phyloP scores from a whole-genome alignment of 352 stramenopile genomes.

The Blastocystis sp. region DNA sequence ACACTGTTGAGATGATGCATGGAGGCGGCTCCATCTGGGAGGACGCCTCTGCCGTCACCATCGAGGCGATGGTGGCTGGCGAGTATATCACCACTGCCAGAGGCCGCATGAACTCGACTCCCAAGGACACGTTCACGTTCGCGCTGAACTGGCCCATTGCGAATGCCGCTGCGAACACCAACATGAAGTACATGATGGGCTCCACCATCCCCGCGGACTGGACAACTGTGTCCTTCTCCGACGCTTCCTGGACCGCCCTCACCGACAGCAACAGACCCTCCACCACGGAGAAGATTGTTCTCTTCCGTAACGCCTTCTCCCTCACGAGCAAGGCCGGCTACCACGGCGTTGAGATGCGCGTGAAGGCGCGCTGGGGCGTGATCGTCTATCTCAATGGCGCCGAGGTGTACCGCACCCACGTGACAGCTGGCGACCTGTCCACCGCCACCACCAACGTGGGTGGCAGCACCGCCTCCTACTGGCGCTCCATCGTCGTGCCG shows the following conservation, averaged over 20 bases:
- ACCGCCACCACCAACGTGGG: conserved; percentile 4
- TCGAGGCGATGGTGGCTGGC: not conserved
- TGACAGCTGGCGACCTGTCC: conserved; percentile 9
- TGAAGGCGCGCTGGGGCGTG: conserved; percentile 39
- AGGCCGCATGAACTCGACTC: not conserved
- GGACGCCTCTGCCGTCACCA: not conserved
- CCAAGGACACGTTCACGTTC: not conserved
- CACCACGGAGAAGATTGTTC: not conserved
- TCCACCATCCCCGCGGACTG: conserved; percentile 32
- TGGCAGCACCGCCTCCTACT: not conserved
- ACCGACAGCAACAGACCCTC: not conserved
- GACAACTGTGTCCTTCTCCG: not conserved
- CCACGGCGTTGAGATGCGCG: conserved; percentile 12
- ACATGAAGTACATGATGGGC: conserved; percentile 12
- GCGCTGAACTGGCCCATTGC: not conserved
- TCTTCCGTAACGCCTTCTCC: conserved; percentile 45
- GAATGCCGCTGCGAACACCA: not conserved
- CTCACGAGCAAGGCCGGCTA: conserved; percentile 2
- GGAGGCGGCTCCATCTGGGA: not conserved
- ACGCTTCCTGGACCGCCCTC: not conserved
- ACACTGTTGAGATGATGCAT: not conserved
- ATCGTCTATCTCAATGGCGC: conserved; percentile 36
- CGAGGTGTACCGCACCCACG: conserved; percentile 10
- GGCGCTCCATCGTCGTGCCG: not conserved
- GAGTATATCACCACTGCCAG: not conserved